Conservation (phyloP, 2,329 filamentous ascomycete genomes). For the Lachnellula subtilissima region DNA sequence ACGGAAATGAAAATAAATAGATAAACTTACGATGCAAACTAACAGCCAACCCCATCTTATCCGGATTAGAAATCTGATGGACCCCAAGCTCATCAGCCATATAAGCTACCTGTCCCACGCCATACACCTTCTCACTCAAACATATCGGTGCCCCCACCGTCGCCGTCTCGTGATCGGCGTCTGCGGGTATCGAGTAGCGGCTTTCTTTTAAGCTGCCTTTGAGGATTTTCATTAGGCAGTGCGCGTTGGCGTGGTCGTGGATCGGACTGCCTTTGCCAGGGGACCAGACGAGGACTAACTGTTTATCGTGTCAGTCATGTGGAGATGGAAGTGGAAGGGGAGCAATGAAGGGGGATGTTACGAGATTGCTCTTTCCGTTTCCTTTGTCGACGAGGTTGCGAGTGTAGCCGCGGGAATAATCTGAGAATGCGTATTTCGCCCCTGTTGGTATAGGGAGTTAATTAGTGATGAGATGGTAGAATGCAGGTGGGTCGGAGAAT, state of each 20-base stretch:
- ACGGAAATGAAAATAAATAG: neutral
- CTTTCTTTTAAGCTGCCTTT: constrained; percentile 76
- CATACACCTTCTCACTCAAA: constrained; percentile 63
- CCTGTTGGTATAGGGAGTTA: constrained; percentile 55
- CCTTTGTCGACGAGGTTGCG: constrained; percentile 86
- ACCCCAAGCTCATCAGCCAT: constrained; percentile 89
- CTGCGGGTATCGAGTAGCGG: constrained; percentile 67
- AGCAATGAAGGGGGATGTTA: constrained; percentile 28
- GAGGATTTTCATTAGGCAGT: constrained; percentile 86
- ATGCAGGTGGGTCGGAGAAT: neutral
- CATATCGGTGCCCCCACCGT: constrained; percentile 53
- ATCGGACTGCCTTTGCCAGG: constrained; percentile 79
- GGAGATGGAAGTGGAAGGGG: neutral
- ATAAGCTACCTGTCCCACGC: constrained; percentile 73
- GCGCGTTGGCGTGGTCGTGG: constrained; percentile 83
- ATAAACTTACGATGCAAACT: constrained; percentile 65
- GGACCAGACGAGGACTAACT: constrained; percentile 94
- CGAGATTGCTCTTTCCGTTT: constrained; percentile 61
- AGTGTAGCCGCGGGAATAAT: constrained; percentile 69
- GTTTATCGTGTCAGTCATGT: neutral
- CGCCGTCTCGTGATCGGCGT: constrained; percentile 32
- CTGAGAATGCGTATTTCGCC: constrained; percentile 69
- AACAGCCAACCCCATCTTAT: constrained; percentile 67
- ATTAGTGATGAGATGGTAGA: neutral
- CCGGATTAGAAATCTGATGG: constrained; percentile 75